These are phyloP conservation scores for Aegilops sharonensis DNA, from an alignment of 176 grass and related monocot genomes.

Conservation along the genomic window DNA sequence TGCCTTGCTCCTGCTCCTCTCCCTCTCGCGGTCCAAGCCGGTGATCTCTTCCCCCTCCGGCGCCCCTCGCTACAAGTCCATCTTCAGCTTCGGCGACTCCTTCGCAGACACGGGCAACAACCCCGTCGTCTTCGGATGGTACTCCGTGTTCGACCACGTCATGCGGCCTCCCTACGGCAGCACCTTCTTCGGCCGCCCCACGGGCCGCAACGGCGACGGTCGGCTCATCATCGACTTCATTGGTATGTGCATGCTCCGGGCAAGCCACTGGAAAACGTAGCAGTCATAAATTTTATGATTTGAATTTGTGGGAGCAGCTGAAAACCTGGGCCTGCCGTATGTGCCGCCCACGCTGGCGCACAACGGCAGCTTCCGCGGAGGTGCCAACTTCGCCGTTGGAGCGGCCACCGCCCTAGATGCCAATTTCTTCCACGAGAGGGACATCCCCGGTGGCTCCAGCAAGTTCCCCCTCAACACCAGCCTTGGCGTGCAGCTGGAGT, in stretches of 20 bases:
- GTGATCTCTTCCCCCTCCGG: too few relatives aligned
- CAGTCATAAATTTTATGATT: too few relatives aligned
- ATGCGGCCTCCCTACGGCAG: constrained; percentile 13
- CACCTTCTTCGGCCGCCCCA: not conserved
- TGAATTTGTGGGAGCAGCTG: too few relatives aligned
- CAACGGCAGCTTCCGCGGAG: too few relatives aligned
- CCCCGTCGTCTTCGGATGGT: not conserved
- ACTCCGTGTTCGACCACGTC: not conserved
- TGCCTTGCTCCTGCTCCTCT: not conserved
- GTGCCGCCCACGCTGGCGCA: too few relatives aligned
- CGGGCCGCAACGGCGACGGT: constrained; percentile 28
- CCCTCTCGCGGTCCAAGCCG: not conserved
- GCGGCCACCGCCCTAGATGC: too few relatives aligned
- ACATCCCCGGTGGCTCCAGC: too few relatives aligned
- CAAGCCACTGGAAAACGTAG: not conserved
- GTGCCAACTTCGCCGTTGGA: too few relatives aligned
- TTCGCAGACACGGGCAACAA: constrained; percentile 53
- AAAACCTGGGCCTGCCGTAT: too few relatives aligned
- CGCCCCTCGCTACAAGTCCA: constrained; percentile 12
- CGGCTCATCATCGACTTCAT: constrained; percentile 37
- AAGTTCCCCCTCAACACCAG: too few relatives aligned
- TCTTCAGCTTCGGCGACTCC: constrained; percentile 57
- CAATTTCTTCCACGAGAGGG: too few relatives aligned
- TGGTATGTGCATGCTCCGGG: not conserved
- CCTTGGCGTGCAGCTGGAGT: too few relatives aligned